Evolutionary conservation across 352 stramenopile genomes (phyloP).

Genomic region (Globisporangium nagaii): DNA sequence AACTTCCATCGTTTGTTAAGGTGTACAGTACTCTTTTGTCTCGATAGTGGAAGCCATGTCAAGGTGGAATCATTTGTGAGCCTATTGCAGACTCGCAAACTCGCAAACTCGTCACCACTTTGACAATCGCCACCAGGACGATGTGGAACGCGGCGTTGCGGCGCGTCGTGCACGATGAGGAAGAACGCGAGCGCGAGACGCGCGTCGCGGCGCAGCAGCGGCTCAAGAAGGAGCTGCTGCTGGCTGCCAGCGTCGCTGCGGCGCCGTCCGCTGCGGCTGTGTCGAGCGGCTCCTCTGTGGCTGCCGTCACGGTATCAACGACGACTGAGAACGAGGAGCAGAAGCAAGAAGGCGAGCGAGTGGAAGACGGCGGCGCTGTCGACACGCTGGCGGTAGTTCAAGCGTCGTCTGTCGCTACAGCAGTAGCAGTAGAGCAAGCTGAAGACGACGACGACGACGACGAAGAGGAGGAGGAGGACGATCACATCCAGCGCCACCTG

Average conservation of each 20-base stretch:
- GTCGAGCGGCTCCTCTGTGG: background rate
- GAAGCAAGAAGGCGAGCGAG: background rate
- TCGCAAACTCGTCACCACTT: too few species aligned
- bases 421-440: background rate
- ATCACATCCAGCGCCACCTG: slow-evolving; percentile 56
- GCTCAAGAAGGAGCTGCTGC: slow-evolving; percentile 16
- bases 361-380: background rate
- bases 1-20: too few species aligned
- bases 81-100: too few species aligned
- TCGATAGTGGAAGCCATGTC: too few species aligned
- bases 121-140: too few species aligned
- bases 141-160: slow-evolving; percentile 25
- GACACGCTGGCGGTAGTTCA: background rate
- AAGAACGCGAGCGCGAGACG: slow-evolving; percentile 27
- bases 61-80: too few species aligned
- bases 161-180: slow-evolving; percentile 27
- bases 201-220: slow-evolving; percentile 22
- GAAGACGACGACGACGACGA: slow-evolving; percentile 17
- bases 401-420: background rate
- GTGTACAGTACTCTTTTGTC: too few species aligned
- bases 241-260: background rate
- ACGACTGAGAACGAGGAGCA: background rate
- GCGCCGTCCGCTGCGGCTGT: background rate
- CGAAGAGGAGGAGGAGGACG: slow-evolving; percentile 34
- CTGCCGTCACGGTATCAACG: background rate